phyloP scores from a whole-genome alignment of 768 basidiomycete genomes.

The Pleurotus pulmonarius region DNA sequence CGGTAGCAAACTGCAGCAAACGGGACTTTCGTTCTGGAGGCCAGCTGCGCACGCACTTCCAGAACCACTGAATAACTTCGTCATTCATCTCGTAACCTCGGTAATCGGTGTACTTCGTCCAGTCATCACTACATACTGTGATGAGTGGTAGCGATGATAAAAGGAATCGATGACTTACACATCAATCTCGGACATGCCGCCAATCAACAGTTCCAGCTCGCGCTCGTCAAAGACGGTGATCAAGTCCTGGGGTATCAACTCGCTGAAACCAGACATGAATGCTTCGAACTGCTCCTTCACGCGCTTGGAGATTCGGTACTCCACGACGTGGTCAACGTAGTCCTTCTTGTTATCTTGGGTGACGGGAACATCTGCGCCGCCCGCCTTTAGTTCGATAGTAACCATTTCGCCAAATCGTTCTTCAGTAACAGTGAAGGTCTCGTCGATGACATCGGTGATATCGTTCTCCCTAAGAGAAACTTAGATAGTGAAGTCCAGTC shows the following conservation, averaged over 20 bases:
- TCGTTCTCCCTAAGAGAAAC: constrained; percentile 79
- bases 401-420: constrained; percentile 99
- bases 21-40: constrained; percentile 98
- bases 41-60: constrained; percentile 98
- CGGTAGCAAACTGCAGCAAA: constrained; percentile 93
- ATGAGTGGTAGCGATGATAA: not conserved
- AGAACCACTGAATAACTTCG: constrained; percentile 99
- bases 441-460: constrained; percentile 96
- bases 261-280: constrained; percentile 99
- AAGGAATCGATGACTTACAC: constrained; percentile 57
- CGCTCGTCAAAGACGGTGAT: constrained; percentile 99
- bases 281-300: constrained; percentile 99
- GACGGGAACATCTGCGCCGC: constrained; percentile 81
- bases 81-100: constrained; percentile 94
- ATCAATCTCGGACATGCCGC: constrained; percentile 99
- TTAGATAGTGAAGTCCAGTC: constrained; percentile 12
- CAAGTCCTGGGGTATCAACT: constrained; percentile 95
- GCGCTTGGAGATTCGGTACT: constrained; percentile 95
- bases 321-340: constrained; percentile 91
- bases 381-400: constrained; percentile 90
- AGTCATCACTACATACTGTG: constrained; percentile 67
- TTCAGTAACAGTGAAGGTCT: constrained; percentile 95
- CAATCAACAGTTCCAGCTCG: constrained; percentile 94
- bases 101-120: constrained; percentile 99
- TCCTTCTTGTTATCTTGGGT: constrained; percentile 99